Conservation (phyloP, 192 early-diverging fungal genomes). For the Linnemannia elongata region DNA sequence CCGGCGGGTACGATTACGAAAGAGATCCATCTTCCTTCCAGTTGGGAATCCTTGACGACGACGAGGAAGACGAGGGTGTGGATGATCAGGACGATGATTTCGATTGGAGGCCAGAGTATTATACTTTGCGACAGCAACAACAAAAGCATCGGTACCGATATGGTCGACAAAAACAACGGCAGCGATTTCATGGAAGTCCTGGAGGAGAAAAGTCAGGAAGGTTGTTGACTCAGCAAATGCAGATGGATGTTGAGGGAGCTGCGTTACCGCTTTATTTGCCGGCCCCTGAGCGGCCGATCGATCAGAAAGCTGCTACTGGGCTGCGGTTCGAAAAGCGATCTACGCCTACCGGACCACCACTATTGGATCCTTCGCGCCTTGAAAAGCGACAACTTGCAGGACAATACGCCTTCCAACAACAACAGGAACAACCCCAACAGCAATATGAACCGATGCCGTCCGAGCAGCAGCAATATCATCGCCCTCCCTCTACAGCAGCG, state of each 20-base stretch:
- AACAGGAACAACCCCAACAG: slow-evolving; percentile 9
- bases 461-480: background rate
- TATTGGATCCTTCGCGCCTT: background rate
- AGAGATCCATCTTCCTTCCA: background rate
- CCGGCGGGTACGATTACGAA: background rate
- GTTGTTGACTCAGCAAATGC: background rate
- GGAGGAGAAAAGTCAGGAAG: background rate
- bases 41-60: slow-evolving; percentile 17
- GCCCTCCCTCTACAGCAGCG: background rate
- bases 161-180: background rate
- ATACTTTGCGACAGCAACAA: background rate
- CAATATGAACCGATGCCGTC: background rate
- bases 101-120: background rate
- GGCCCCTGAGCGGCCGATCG: background rate
- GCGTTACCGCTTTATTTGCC: slow-evolving; percentile 31
- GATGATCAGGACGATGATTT: background rate
- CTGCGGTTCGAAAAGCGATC: slow-evolving; percentile 15
- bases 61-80: slow-evolving; percentile 10
- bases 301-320: background rate
- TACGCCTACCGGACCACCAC: background rate
- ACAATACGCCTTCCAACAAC: slow-evolving; percentile 13
- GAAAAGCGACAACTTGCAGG: background rate
- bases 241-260: slow-evolving; percentile 5
- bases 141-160: background rate
- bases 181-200: background rate